Conservation (phyloP, 768 basidiomycete genomes). For the Boletellus sp. region DNA sequence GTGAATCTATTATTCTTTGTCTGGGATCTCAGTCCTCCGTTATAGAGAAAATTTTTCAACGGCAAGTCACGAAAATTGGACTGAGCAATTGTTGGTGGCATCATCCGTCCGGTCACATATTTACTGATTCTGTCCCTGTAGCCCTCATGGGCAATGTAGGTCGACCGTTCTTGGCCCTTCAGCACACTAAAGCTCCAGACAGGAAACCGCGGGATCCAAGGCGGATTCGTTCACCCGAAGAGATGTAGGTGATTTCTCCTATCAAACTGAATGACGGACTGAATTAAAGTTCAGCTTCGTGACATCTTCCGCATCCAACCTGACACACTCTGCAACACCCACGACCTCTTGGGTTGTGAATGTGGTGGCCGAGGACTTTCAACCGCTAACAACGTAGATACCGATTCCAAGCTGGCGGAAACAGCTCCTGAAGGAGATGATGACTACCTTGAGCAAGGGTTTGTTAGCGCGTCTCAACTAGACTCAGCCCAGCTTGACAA, state of each 20-base stretch:
- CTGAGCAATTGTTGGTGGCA: constrained; percentile 71
- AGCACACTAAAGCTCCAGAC: constrained; percentile 9
- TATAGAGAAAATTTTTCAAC: constrained; percentile 85
- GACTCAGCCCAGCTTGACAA: constrained; percentile 41
- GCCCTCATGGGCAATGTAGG: constrained; percentile 71
- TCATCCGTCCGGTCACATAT: constrained; percentile 2
- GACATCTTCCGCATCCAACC: constrained; percentile 89
- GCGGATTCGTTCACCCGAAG: constrained; percentile 83
- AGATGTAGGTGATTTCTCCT: constrained; percentile 53
- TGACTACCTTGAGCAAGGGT: constrained; percentile 41
- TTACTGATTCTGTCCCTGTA: constrained; percentile 27
- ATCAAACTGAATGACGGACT: neutral
- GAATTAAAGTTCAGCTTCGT: constrained; percentile 54
- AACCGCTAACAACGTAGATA: neutral
- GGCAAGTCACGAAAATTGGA: constrained; percentile 92
- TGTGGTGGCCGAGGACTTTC: constrained; percentile 42
- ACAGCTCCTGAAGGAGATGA: constrained; percentile 28
- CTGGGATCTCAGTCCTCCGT: neutral
- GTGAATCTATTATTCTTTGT: constrained; percentile 7
- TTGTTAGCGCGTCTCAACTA: constrained; percentile 64
- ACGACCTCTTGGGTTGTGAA: constrained; percentile 82
- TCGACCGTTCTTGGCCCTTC: neutral
- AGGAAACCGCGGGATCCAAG: constrained; percentile 54
- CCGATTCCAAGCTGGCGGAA: constrained; percentile 21
- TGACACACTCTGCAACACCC: constrained; percentile 82